Base-by-base conservation (phyloP, 1,284 basidiomycete genomes). In the Ustilago lituana region DNA sequence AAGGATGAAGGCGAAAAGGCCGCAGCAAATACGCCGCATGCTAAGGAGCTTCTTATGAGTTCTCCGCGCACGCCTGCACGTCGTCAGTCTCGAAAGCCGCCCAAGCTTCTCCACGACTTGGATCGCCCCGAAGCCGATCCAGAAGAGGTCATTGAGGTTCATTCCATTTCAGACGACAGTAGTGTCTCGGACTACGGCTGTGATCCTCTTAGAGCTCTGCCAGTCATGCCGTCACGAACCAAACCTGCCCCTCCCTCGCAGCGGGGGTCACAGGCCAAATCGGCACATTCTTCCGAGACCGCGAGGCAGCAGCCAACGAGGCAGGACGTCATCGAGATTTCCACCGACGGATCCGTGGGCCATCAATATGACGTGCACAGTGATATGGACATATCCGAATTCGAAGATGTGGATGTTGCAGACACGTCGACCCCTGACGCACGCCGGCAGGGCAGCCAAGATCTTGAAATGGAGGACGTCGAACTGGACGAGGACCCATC, bases 391-490 rank as follows among this genome's bases (percentile, higher is more conserved):
- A 41, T 73, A 47, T 41, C 65, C 12, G 73, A 78, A 14, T 51
- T 73, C 22, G 77, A 76, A 24, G 65, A 73, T 35, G 74, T 76
- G 11, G 64, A 77, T 15, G 59, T 68, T 11, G 24, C 46, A 19
- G 46, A 26, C 20, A 23, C 37, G 11, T 59, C 62, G 3, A 43
- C 45, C 10, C 47, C 44, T 3, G 52, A 22, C 24, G n/a, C n/a
- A n/a, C n/a, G n/a, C n/a, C n/a, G n/a, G n/a, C n/a, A n/a, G n/a
- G n/a, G n/a, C n/a, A 58, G 51, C 11, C 49, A 60, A 15, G 61
- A 68, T 20, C 63, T 69, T 39, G 69, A 73, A 19, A 60, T 73
- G 63, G 76, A 78, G 20, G 63, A 79, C 24, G 77, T 78, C 37
- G 74, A 78, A 2, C 29, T 73, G 11, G 72, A 73, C 6, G 24